phyloP scores from a whole-genome alignment of 768 basidiomycete genomes.

The Clavulina sp. region DNA sequence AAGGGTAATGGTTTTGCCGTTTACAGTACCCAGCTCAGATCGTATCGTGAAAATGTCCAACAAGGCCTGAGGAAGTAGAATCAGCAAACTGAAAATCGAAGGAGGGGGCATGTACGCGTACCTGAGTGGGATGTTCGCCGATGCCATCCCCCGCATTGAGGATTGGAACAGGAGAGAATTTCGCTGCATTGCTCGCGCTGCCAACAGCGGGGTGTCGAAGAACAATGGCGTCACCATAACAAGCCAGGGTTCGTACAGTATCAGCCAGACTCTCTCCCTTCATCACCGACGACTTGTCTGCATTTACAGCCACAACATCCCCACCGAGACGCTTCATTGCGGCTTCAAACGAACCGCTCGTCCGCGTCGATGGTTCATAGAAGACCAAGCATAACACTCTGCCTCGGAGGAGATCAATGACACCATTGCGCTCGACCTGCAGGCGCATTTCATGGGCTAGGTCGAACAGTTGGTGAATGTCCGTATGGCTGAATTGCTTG shows the following conservation, averaged over 20 bases:
- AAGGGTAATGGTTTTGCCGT: conserved; percentile 81
- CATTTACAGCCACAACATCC: conserved; percentile 71
- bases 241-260: conserved; percentile 84
- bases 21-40: conserved; percentile 93
- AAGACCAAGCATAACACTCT: conserved; percentile 83
- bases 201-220: conserved; percentile 90
- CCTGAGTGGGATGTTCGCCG: conserved; percentile 95
- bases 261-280: conserved; percentile 92
- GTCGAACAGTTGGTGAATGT: conserved; percentile 85
- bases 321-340: conserved; percentile 99
- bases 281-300: conserved; percentile 68
- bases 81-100: background rate
- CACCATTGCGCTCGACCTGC: conserved; percentile 82
- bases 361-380: conserved; percentile 94
- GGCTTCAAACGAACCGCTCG: conserved; percentile 89
- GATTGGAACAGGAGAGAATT: conserved; percentile 87
- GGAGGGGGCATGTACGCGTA: conserved; percentile 16
- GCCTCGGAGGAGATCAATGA: conserved; percentile 76
- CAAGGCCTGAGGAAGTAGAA: conserved; percentile 37
- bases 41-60: conserved; percentile 89
- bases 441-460: conserved; percentile 93
- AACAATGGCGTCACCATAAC: conserved; percentile 89
- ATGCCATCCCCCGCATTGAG: conserved; percentile 95
- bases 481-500: conserved; percentile 78
- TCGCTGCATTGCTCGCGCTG: conserved; percentile 88